These are phyloP conservation scores for Dacryopinax primogenitus DNA, from an alignment of 768 basidiomycete genomes.

Conservation along the genomic window DNA sequence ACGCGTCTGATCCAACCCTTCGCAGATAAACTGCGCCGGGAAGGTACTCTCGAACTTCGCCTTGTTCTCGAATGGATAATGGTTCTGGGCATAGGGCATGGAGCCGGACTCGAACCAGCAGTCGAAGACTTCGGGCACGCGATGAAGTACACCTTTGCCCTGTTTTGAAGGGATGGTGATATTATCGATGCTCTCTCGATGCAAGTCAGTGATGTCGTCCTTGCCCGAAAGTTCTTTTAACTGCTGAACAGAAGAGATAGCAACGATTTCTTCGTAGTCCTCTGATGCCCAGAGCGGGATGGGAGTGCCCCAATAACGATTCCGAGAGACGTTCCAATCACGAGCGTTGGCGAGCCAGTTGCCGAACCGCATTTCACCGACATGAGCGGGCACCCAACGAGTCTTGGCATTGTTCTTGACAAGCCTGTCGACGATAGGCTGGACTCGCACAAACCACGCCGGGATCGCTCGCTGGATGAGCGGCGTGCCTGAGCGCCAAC, in stretches of 20 bases:
- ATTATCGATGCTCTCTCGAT: constrained; percentile 88
- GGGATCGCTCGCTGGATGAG: constrained; percentile 93
- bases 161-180: constrained; percentile 87
- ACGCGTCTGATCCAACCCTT: constrained; percentile 97
- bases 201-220: constrained; percentile 73
- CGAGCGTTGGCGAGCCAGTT: constrained; percentile 98
- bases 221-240: constrained; percentile 76
- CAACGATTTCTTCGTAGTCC: constrained; percentile 82
- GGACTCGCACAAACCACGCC: constrained; percentile 88
- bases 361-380: constrained; percentile 87
- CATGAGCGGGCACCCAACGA: constrained; percentile 84
- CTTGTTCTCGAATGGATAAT: constrained; percentile 98
- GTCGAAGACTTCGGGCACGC: constrained; percentile 97
- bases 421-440: constrained; percentile 70
- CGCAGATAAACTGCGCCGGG: constrained; percentile 94
- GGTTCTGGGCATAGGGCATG: constrained; percentile 96
- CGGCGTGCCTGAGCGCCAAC: constrained; percentile 94
- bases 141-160: constrained; percentile 73
- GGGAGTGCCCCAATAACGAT: constrained; percentile 98
- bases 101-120: constrained; percentile 99
- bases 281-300: constrained; percentile 94
- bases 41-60: constrained; percentile 70
- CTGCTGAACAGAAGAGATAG: constrained; percentile 76
- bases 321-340: constrained; percentile 98
- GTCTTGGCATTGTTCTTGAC: constrained; percentile 84